A percentile compares a stretch with the other conserved stretches of the same genome.
Evolutionary conservation across 2,329 filamentous ascomycete species (phyloP).

Genomic region (Venturia nashicola): DNA sequence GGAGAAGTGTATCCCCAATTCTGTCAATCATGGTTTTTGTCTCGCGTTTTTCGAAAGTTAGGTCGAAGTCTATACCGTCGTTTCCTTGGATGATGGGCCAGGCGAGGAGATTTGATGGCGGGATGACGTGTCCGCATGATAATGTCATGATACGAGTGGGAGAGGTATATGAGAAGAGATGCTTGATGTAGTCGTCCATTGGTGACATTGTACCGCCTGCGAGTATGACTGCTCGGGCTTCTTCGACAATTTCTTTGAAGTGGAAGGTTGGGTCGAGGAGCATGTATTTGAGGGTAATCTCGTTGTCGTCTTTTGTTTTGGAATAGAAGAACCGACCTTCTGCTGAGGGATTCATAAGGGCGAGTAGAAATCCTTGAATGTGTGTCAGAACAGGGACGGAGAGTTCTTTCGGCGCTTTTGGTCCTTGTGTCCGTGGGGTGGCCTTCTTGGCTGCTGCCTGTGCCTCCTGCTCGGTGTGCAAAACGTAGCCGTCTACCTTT

Average conservation of each 20-base stretch:
- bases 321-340: slow-evolving; percentile 50
- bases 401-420: slow-evolving; percentile 4
- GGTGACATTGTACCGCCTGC: slow-evolving; percentile 97
- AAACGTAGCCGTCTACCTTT: slow-evolving; percentile 83
- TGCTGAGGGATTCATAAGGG: slow-evolving; percentile 72
- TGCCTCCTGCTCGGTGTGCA: slow-evolving; percentile 42
- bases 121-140: slow-evolving; percentile 92
- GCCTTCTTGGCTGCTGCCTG: slow-evolving; percentile 14
- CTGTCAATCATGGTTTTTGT: slow-evolving; percentile 58
- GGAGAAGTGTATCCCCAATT: slow-evolving; percentile 61
- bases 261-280: slow-evolving; percentile 84
- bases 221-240: slow-evolving; percentile 75
- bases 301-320: slow-evolving; percentile 30
- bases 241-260: slow-evolving; percentile 76
- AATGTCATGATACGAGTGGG: slow-evolving; percentile 58
- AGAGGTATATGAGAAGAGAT: slow-evolving; percentile 68
- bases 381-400: slow-evolving; percentile 46
- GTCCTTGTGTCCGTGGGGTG: slow-evolving; percentile 2
- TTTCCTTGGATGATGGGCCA: slow-evolving; percentile 49
- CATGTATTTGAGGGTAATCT: slow-evolving; percentile 65
- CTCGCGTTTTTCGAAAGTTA: slow-evolving; percentile 69
- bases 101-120: slow-evolving; percentile 65
- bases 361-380: slow-evolving; percentile 58
- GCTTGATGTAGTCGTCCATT: slow-evolving; percentile 76
- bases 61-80: slow-evolving; percentile 55